Evolutionary conservation across 192 early-diverging fungal species (phyloP).

Genomic region (Entrophospora sp.): DNA sequence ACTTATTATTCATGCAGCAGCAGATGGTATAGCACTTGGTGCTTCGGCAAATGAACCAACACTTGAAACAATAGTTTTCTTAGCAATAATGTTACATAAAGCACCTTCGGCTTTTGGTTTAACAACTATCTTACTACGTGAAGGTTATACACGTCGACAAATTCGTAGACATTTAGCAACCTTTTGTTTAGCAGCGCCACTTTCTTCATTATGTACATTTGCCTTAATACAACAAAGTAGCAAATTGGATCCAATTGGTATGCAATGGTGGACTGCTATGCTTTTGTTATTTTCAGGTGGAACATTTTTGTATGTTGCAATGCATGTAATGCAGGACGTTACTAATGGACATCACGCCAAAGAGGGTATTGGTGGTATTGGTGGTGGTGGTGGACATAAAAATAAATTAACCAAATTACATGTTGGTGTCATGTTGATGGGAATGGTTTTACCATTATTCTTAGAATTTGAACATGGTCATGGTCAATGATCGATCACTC

Average conservation of each 20-base stretch:
- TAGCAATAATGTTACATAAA: conserved; percentile 96
- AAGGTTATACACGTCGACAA: conserved; percentile 53
- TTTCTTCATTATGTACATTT: conserved; percentile 62
- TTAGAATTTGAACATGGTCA: conserved; percentile 17
- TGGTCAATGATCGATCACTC: conserved; percentile 1
- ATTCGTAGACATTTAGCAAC: conserved; percentile 68
- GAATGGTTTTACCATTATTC: conserved; percentile 14
- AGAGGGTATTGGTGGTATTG: background rate
- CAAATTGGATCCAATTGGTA: conserved; percentile 26
- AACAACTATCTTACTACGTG: conserved; percentile 73
- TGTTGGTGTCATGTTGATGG: conserved; percentile 3
- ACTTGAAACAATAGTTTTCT: conserved; percentile 71
- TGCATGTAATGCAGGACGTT: conserved; percentile 54
- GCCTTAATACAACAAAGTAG: conserved; percentile 30
- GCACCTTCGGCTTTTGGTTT: conserved; percentile 90
- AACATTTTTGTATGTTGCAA: conserved; percentile 88
- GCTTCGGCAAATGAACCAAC: conserved; percentile 64
- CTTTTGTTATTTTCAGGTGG: conserved; percentile 84
- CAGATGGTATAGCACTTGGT: conserved; percentile 91
- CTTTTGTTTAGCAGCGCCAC: conserved; percentile 78
- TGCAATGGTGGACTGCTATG: conserved; percentile 72
- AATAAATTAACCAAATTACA: background rate
- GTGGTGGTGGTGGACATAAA: background rate
- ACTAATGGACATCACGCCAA: too few species aligned
- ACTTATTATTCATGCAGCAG: conserved; percentile 90